phyloP scores from a whole-genome alignment of 2,329 filamentous ascomycete genomes.

The Sporothrix mexicana region DNA sequence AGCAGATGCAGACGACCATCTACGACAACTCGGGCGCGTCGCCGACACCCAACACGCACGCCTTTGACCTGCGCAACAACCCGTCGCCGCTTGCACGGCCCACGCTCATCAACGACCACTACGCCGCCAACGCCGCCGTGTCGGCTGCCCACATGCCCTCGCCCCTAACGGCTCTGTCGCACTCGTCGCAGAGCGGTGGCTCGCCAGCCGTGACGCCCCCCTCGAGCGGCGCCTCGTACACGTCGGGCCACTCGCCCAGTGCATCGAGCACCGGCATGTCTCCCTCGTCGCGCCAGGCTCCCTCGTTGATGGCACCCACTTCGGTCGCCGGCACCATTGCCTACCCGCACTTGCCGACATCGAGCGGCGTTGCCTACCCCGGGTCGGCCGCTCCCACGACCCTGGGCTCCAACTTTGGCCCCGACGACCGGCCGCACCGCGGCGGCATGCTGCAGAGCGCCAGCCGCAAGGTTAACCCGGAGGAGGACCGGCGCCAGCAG shows the following conservation, averaged over 20 bases:
- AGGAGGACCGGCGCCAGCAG: slow-evolving; percentile 47
- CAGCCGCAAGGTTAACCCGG: slow-evolving; percentile 48
- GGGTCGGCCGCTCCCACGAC: slow-evolving; percentile 72
- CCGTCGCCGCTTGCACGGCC: slow-evolving; percentile 44
- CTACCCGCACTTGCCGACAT: slow-evolving; percentile 78
- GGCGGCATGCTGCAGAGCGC: slow-evolving; percentile 70
- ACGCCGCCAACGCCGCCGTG: slow-evolving; percentile 45
- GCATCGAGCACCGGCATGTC: slow-evolving; percentile 74
- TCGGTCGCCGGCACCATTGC: slow-evolving; percentile 64
- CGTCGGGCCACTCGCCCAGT: slow-evolving; percentile 75
- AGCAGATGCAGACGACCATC: slow-evolving; percentile 94
- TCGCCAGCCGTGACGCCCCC: slow-evolving; percentile 80
- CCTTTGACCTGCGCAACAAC: slow-evolving; percentile 62
- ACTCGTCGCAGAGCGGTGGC: slow-evolving; percentile 61
- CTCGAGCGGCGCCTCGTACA: slow-evolving; percentile 76
- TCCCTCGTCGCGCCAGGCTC: slow-evolving; percentile 64
- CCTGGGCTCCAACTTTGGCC: slow-evolving; percentile 70
- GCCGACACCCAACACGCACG: slow-evolving; percentile 77
- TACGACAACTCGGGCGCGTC: slow-evolving; percentile 90
- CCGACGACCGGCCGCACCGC: slow-evolving; percentile 67
- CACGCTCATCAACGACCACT: slow-evolving; percentile 42
- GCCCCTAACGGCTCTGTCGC: slow-evolving; percentile 60
- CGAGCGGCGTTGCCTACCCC: slow-evolving; percentile 61
- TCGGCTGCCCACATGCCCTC: slow-evolving; percentile 65
- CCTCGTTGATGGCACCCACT: slow-evolving; percentile 42